Conservation (phyloP, 2,329 filamentous ascomycete species). For the Sclerotinia nivalis region DNA sequence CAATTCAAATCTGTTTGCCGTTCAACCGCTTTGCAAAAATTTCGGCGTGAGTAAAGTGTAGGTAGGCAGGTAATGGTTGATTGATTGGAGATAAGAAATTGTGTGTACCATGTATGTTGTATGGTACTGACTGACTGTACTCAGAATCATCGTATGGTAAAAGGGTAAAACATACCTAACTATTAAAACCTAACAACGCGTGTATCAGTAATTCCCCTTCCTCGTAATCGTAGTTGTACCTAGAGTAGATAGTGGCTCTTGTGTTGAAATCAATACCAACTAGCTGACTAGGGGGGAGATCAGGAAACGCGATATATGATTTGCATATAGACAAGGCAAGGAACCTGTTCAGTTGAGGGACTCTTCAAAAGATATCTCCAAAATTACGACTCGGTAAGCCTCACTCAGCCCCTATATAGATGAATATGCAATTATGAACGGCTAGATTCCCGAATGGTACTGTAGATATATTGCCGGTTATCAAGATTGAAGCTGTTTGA, state of each 20-base stretch:
- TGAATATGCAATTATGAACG: not conserved
- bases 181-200: not conserved
- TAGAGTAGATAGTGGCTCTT: not conserved
- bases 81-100: not conserved
- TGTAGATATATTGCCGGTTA: not conserved
- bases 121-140: not conserved
- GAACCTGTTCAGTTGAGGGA: not conserved
- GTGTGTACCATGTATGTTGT: not conserved
- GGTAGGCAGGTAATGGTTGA: not conserved
- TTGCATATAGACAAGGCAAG: not conserved
- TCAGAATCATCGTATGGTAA: not conserved
- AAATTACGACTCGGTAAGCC: not conserved
- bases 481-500: not conserved
- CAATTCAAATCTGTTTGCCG: not conserved
- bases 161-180: not conserved
- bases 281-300: not conserved
- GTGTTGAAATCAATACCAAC: not conserved
- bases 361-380: not conserved
- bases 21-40: not conserved
- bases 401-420: not conserved
- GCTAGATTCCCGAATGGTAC: not conserved
- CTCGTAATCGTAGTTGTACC: not conserved
- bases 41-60: too few species aligned
- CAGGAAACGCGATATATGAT: not conserved
- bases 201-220: not conserved